phyloP scores from a whole-genome alignment of 306 rosid species.

The Hylodesmum podocarpum region DNA sequence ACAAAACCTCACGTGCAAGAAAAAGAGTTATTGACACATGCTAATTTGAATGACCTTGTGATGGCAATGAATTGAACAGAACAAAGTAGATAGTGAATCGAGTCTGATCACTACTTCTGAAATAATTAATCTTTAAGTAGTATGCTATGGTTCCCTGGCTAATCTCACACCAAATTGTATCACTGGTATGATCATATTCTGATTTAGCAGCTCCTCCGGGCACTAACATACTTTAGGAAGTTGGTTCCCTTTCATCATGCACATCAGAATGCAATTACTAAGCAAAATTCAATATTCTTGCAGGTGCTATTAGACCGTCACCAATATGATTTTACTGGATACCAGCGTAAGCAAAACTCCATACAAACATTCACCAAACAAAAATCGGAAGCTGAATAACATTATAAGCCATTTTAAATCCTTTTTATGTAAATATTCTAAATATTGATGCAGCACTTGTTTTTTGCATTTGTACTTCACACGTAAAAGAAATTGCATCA shows the following conservation, averaged over 20 bases:
- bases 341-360: slow-evolving; percentile 6
- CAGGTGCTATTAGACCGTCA: background rate
- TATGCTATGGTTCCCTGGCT: background rate
- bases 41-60: background rate
- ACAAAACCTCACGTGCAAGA: background rate
- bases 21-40: background rate
- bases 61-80: background rate
- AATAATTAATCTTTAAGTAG: background rate
- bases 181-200: background rate
- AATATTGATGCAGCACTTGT: background rate
- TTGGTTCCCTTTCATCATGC: slow-evolving; percentile 1
- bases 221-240: background rate
- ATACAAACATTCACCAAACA: background rate
- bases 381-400: background rate
- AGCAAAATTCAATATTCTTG: background rate
- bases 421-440: background rate
- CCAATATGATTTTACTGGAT: background rate
- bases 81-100: background rate
- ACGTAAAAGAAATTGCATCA: background rate
- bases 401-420: background rate
- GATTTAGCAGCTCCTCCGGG: background rate
- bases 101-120: background rate
- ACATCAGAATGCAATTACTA: background rate
- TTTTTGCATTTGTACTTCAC: background rate
- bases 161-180: slow-evolving; percentile 9